Conservation (phyloP, 2,329 filamentous ascomycete genomes). For the Leptosphaerulina australis region DNA sequence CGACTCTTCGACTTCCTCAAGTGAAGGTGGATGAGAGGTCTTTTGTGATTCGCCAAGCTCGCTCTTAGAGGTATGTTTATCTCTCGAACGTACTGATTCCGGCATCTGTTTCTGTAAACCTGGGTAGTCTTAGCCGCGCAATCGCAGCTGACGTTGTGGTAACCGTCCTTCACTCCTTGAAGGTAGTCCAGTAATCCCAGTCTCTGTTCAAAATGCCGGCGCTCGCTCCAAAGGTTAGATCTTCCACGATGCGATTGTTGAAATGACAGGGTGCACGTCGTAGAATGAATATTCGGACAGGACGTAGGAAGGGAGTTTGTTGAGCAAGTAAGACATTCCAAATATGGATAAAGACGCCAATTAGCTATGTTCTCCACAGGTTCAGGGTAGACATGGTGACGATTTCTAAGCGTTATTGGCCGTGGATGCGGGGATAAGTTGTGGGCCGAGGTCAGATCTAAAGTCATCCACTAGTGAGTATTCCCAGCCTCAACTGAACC, state of each 20-base stretch:
- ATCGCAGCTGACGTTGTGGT: background rate
- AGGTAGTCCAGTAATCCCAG: background rate
- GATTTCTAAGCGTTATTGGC: constrained; percentile 36
- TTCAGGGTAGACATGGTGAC: constrained; percentile 16
- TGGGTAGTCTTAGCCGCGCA: background rate
- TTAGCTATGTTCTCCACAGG: background rate
- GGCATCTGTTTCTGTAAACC: constrained; percentile 15
- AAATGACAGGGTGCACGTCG: background rate
- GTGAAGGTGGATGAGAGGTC: constrained; percentile 22
- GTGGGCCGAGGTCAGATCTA: constrained; percentile 36
- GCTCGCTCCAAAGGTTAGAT: background rate
- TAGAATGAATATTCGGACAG: background rate
- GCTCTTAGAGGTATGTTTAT: constrained; percentile 20
- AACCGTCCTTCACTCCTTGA: background rate
- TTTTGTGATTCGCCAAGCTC: constrained; percentile 24
- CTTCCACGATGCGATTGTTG: background rate
- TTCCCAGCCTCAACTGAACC: background rate
- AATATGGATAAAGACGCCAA: background rate
- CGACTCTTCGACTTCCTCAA: constrained; percentile 2
- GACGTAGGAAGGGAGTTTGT: background rate
- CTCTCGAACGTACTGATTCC: constrained; percentile 24
- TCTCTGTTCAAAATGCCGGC: constrained; percentile 6
- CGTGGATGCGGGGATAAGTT: constrained; percentile 31
- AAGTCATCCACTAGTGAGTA: constrained; percentile 1
- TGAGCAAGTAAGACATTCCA: constrained; percentile 1